These are phyloP conservation scores for Psophocarpus tetragonolobus DNA, from an alignment of 306 rosid species.

Conservation along the genomic window DNA sequence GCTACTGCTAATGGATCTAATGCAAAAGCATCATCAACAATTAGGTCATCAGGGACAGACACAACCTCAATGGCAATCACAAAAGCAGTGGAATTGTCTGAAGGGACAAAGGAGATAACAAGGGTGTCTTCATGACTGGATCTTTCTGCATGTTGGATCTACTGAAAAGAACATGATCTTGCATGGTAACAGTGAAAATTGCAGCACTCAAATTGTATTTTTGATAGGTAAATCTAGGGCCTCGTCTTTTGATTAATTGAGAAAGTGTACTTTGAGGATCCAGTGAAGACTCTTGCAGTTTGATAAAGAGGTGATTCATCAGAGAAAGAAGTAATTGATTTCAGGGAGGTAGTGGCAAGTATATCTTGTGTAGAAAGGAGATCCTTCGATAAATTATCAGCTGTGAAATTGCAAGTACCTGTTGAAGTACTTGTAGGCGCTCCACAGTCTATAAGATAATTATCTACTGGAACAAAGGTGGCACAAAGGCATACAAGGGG, in stretches of 20 bases:
- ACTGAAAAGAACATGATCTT: constrained; percentile 50
- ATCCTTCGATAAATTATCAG: constrained; percentile 56
- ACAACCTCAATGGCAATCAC: constrained; percentile 84
- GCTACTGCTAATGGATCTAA: constrained; percentile 29
- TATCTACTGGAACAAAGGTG: constrained; percentile 59
- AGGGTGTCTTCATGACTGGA: constrained; percentile 52
- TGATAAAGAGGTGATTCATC: constrained; percentile 53
- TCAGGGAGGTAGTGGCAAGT: constrained; percentile 48
- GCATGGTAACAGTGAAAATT: constrained; percentile 58
- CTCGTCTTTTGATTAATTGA: constrained; percentile 58
- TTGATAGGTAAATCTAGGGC: constrained; percentile 65
- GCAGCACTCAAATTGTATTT: constrained; percentile 57
- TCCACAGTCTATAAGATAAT: constrained; percentile 87
- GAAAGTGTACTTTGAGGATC: constrained; percentile 66
- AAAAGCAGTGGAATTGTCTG: constrained; percentile 56
- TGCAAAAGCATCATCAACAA: constrained; percentile 41
- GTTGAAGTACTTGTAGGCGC: constrained; percentile 49
- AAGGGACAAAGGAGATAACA: constrained; percentile 61
- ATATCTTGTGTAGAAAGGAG: constrained; percentile 63
- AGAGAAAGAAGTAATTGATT: constrained; percentile 36
- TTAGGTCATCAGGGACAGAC: constrained; percentile 67
- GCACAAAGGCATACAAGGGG: constrained; percentile 44
- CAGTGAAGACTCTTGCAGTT: constrained; percentile 76
- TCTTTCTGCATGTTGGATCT: constrained; percentile 39
- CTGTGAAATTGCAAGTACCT: constrained; percentile 56